Evolutionary conservation across 257 asterid genomes (phyloP), one percentile per base, ranked within the genome.

Genomic region (Coffea eugenioides): DNA sequence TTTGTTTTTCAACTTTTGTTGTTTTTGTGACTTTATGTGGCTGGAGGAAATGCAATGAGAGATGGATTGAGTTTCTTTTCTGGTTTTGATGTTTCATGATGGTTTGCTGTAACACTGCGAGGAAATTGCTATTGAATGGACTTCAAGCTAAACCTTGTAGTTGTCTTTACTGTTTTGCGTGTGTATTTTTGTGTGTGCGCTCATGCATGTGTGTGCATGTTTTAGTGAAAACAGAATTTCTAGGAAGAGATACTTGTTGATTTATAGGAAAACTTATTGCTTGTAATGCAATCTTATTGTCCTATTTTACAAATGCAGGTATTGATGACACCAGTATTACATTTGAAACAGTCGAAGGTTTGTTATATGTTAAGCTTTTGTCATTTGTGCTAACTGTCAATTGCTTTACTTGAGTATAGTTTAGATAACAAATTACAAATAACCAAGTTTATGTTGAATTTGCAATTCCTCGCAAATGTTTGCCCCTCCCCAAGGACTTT

Each of bases 331-430:
- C 83, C 80, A 71, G 64, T 48, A 83, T 83, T 49, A 71, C 84
- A 76, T 83, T 83, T 65, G 83, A 79, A 54, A 76, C 81, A 31
- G 81, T 83, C 6, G 86, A 83, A 80, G 86, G 86, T 83, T 71
- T 46, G 31, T 31, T 31, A 31, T 31, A 31, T 31, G 31, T 31
- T 31, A 31, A 31, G 31, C 31, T 31, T 31, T 31, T 31, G 76
- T 68, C 43, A 31, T 72, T 54, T 73, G 66, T 51, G 77, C 20
- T 52, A 31, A 66, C 77, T 73, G 14, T 48, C 5, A 15, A 7
- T 73, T 52, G 9, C 64, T 52, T 31, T 12, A 49, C 13, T 49
- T 49, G 52, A 49, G 13, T 49, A 49, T 49, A 49, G 52, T 49
- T 49, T 49, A 49, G 15, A 12, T 49, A 12, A 12, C 2, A 8